phyloP scores from a whole-genome alignment of 1,284 basidiomycete species.

The Flammula alnicola region DNA sequence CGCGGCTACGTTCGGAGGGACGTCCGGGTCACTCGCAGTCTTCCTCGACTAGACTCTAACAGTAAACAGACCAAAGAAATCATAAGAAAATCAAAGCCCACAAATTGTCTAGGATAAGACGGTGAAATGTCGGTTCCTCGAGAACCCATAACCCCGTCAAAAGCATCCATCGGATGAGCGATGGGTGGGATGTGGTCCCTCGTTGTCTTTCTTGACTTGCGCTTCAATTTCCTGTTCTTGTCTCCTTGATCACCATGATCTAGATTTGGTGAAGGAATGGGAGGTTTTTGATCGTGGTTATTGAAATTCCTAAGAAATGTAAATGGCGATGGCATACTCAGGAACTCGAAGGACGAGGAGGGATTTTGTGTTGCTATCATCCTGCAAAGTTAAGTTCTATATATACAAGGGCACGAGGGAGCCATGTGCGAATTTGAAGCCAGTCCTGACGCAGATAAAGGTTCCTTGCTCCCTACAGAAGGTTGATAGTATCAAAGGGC shows the following conservation, averaged over 20 bases:
- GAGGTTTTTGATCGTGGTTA: constrained; percentile 11
- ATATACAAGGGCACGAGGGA: constrained; percentile 27
- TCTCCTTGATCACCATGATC: constrained; percentile 1
- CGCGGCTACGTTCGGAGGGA: too few species aligned
- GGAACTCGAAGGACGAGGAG: constrained; percentile 6
- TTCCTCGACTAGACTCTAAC: too few species aligned
- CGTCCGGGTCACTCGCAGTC: too few species aligned
- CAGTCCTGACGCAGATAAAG: not conserved
- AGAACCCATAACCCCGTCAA: constrained; percentile 4
- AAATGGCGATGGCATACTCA: constrained; percentile 28
- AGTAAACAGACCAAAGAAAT: too few species aligned
- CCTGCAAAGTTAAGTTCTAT: constrained; percentile 1
- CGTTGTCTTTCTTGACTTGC: constrained; percentile 5
- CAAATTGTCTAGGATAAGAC: constrained; percentile 4
- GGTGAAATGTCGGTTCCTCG: constrained; percentile 5
- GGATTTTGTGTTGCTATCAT: not conserved
- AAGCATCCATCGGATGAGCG: constrained; percentile 5
- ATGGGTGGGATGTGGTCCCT: not conserved
- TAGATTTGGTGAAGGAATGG: not conserved
- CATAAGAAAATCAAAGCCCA: too few species aligned
- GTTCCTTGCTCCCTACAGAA: not conserved
- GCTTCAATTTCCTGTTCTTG: constrained; percentile 5
- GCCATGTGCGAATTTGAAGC: constrained; percentile 19
- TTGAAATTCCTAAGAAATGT: constrained; percentile 18
- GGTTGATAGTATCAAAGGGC: too few species aligned